Conservation (phyloP, 2,329 filamentous ascomycete genomes). For the Zasmidium cellare region DNA sequence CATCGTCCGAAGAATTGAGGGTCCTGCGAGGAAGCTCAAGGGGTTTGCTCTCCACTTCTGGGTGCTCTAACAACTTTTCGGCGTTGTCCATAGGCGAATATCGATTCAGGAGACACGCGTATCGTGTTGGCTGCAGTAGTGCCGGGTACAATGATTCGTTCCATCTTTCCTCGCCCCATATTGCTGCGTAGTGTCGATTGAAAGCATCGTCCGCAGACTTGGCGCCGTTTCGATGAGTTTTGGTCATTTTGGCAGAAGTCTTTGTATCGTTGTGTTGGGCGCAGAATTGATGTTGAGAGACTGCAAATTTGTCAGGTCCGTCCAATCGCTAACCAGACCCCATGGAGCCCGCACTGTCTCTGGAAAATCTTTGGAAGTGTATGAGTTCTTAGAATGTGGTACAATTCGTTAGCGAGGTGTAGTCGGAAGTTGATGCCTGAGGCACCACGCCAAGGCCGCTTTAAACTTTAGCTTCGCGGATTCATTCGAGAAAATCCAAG, state of each 20-base stretch:
- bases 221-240: slow-evolving; percentile 25
- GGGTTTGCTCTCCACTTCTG: slow-evolving; percentile 9
- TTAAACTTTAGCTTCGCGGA: too few relatives aligned
- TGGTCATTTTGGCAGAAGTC: slow-evolving; percentile 22
- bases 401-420: too few relatives aligned
- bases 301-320: not conserved
- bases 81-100: slow-evolving; percentile 23
- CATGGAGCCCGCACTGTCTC: too few relatives aligned
- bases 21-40: not conserved
- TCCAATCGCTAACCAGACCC: too few relatives aligned
- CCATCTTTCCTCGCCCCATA: slow-evolving; percentile 33
- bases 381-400: too few relatives aligned
- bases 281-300: not conserved
- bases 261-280: not conserved
- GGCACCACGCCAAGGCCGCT: too few relatives aligned
- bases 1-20: not conserved
- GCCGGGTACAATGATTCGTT: slow-evolving; percentile 28
- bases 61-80: slow-evolving; percentile 14
- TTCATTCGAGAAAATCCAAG: too few relatives aligned
- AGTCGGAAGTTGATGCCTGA: too few relatives aligned
- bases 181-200: slow-evolving; percentile 31
- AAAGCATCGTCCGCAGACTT: slow-evolving; percentile 29
- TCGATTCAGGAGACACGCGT: slow-evolving; percentile 31
- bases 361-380: too few relatives aligned
- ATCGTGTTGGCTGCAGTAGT: slow-evolving; percentile 24